Base-by-base conservation (phyloP, 2,329 filamentous ascomycete genomes). In the Pseudonectria foliicola region DNA sequence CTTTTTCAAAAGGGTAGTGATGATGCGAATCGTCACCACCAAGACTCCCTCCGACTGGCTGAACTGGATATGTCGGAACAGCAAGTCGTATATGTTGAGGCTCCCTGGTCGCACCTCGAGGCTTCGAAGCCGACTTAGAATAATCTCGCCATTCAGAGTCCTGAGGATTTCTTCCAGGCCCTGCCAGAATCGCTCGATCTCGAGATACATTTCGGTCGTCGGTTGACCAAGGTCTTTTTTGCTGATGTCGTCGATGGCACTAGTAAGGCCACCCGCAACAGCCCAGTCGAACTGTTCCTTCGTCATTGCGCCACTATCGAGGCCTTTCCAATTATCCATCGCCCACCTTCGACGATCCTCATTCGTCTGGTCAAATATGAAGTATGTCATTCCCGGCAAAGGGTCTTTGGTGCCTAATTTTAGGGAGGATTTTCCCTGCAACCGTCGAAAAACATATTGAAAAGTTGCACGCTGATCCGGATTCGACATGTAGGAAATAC, bases 241-340 rank as follows among this genome's bases (percentile, higher is more conserved):
- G 27, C 75, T 73, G 2, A 82, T 77, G 18, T 73, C 68, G 32
- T 72, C 64, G 39, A 95, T 77, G 7, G 79, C 80, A 36, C 73
- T 67, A 25, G 79, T 65, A 13, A 96, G 67, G 24, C 81, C 79
- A 41, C 85, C 81, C 43, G 80, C 80, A 27, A 95, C 78, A 10
- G 85, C 85, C 82, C 85, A 93, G 28, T 95, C 85, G 55, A 95
- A 96, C 45, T 92, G 84, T 25, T 78, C 71, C 8, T 73, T 67
- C 1, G 80, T 78, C 33, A 93, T 71, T 13, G 65, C 62, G 16
- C 71, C 66, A 10, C 76, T 70, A 31, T 73, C 69, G 43, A 84
- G 74, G 18, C 55, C 54, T 37, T 62, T 60, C 55, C 60, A 64
- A 31, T 64, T 64, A 13, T 59, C 56, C 35, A 50, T 49, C 8